Evolutionary conservation across 2,329 filamentous ascomycete species (phyloP).

Genomic region (Clarireedia sp.): DNA sequence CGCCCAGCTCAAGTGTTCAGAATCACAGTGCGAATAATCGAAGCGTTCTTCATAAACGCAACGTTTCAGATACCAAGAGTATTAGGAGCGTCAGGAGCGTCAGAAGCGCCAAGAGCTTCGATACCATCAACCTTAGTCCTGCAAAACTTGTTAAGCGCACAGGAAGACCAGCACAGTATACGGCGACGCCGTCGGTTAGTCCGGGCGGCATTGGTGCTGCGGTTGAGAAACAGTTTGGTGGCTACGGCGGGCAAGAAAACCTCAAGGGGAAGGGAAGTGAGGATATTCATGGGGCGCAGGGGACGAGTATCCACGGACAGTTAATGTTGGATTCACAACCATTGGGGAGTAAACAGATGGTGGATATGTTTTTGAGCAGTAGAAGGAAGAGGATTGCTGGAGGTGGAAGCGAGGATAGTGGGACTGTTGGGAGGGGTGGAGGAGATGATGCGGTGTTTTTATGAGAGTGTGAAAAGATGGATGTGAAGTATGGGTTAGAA

Average conservation of each 20-base stretch:
- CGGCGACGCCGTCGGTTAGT: slow-evolving; percentile 12
- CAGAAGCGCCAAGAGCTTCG: slow-evolving; percentile 17
- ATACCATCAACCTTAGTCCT: slow-evolving; percentile 13
- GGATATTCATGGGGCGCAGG: slow-evolving; percentile 16
- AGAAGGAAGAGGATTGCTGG: slow-evolving; percentile 37
- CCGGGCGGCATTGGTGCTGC: slow-evolving; percentile 22
- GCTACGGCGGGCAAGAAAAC: neutral
- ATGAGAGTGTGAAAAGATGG: too few species aligned
- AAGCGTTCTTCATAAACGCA: slow-evolving; percentile 22
- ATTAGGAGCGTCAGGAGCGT: slow-evolving; percentile 17
- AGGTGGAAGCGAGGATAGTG: slow-evolving; percentile 31
- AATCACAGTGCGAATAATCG: slow-evolving; percentile 10
- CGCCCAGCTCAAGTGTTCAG: slow-evolving; percentile 13
- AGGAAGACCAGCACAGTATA: slow-evolving; percentile 8
- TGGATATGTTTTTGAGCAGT: slow-evolving; percentile 46
- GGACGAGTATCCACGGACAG: slow-evolving; percentile 18
- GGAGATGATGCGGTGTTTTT: too few species aligned
- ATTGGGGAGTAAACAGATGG: slow-evolving; percentile 43
- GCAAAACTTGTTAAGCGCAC: slow-evolving; percentile 23
- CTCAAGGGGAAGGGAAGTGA: slow-evolving; percentile 4
- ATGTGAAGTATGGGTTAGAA: too few species aligned
- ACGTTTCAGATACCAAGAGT: slow-evolving; percentile 17
- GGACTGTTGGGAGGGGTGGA: neutral
- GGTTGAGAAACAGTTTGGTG: slow-evolving; percentile 29
- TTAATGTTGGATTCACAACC: slow-evolving; percentile 29